phyloP scores from a whole-genome alignment of 1,139 yeast genomes.

The Saccharomyces pastorianus region DNA sequence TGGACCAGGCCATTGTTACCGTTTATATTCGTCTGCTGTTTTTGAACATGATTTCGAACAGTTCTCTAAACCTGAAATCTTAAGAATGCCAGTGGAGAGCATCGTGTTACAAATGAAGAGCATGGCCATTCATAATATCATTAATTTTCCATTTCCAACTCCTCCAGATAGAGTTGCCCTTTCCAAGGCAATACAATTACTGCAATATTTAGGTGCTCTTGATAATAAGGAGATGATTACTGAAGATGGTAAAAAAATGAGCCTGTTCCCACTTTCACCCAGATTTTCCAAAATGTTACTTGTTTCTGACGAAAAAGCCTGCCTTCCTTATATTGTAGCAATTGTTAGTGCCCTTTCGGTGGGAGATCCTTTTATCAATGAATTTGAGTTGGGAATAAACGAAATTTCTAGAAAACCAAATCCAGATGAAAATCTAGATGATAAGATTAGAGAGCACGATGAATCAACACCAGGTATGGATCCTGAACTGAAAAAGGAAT shows the following conservation, averaged over 20 bases:
- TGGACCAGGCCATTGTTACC: slow-evolving; percentile 96
- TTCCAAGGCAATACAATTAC: slow-evolving; percentile 55
- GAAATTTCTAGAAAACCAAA: slow-evolving; percentile 17
- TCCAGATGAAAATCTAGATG: slow-evolving; percentile 24
- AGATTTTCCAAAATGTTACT: slow-evolving; percentile 84
- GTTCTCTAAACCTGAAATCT: slow-evolving; percentile 81
- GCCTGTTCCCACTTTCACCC: slow-evolving; percentile 88
- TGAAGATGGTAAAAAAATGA: slow-evolving; percentile 75
- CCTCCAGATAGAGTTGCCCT: slow-evolving; percentile 68
- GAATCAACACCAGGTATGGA: slow-evolving; percentile 32
- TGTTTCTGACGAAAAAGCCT: slow-evolving; percentile 77
- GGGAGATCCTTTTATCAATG: slow-evolving; percentile 81
- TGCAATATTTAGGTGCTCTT: slow-evolving; percentile 74
- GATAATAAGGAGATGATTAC: slow-evolving; percentile 51
- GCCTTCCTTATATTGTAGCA: slow-evolving; percentile 81
- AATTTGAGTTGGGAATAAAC: slow-evolving; percentile 58
- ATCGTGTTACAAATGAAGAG: slow-evolving; percentile 90
- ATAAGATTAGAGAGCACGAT: not conserved
- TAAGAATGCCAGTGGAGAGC: slow-evolving; percentile 94
- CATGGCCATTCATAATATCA: slow-evolving; percentile 88
- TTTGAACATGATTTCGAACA: slow-evolving; percentile 78
- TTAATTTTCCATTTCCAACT: slow-evolving; percentile 94
- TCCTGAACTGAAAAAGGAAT: slow-evolving; percentile 34
- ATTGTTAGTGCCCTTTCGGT: slow-evolving; percentile 89
- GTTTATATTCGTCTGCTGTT: slow-evolving; percentile 91